These are phyloP conservation scores for Aspergillus mulundensis DNA, from an alignment of 495 filamentous ascomycete genomes.

Conservation along the genomic window DNA sequence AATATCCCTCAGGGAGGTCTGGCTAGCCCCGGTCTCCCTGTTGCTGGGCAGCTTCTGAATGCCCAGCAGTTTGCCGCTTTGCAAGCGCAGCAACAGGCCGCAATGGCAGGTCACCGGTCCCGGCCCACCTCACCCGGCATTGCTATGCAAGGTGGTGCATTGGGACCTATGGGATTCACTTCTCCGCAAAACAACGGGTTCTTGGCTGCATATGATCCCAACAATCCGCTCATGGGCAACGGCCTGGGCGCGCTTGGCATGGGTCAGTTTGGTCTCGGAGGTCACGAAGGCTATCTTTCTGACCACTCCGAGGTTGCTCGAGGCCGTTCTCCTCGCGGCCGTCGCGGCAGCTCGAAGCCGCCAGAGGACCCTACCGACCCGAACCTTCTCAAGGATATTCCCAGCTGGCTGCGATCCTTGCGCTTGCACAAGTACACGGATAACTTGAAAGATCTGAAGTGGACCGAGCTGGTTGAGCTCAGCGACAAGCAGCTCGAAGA, in stretches of 20 bases:
- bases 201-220: slow-evolving; percentile 79
- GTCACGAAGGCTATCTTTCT: slow-evolving; percentile 84
- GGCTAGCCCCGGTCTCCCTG: slow-evolving; percentile 54
- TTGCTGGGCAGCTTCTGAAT: slow-evolving; percentile 81
- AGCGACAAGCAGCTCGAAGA: slow-evolving; percentile 93
- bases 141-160: slow-evolving; percentile 66
- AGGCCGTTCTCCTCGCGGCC: slow-evolving; percentile 87
- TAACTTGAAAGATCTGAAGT: slow-evolving; percentile 93
- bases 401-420: slow-evolving; percentile 90
- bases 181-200: slow-evolving; percentile 96
- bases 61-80: slow-evolving; percentile 82
- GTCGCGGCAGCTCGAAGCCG: slow-evolving; percentile 92
- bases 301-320: slow-evolving; percentile 88
- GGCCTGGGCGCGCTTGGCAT: slow-evolving; percentile 67
- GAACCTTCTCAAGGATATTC: slow-evolving; percentile 87
- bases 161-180: slow-evolving; percentile 69
- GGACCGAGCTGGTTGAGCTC: slow-evolving; percentile 88
- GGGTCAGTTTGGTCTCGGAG: slow-evolving; percentile 66
- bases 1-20: slow-evolving; percentile 49
- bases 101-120: slow-evolving; percentile 75
- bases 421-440: slow-evolving; percentile 98
- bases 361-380: slow-evolving; percentile 97
- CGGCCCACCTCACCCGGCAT: slow-evolving; percentile 91
- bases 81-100: slow-evolving; percentile 77
- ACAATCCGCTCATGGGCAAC: slow-evolving; percentile 69